phyloP scores from a whole-genome alignment of 768 basidiomycete species.

The Leccinum ochraceum region DNA sequence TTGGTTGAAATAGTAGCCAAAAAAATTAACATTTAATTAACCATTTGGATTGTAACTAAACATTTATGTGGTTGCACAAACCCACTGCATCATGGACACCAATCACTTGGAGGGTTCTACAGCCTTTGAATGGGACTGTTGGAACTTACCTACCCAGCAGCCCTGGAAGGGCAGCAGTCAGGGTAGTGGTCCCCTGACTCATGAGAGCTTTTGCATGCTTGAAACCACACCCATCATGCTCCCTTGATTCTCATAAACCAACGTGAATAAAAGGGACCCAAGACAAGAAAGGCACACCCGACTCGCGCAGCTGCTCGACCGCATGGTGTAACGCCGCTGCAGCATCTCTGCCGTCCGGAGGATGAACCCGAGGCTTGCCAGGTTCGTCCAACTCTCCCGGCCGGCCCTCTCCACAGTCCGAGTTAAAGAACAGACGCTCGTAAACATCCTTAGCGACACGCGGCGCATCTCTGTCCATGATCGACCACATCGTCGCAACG shows the following conservation, averaged over 20 bases:
- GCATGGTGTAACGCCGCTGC: neutral
- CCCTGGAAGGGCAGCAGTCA: no score
- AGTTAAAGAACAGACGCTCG: neutral
- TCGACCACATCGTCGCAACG: slow-evolving; percentile 3
- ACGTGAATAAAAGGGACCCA: neutral
- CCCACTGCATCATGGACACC: no score
- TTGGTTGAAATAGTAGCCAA: no score
- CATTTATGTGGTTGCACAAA: no score
- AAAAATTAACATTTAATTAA: no score
- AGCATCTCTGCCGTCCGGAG: neutral
- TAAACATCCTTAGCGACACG: neutral
- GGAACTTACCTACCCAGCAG: no score
- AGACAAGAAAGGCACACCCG: neutral
- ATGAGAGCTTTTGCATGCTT: no score
- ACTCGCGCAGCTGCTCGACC: slow-evolving; percentile 1
- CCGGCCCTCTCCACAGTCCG: neutral
- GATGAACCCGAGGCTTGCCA: neutral
- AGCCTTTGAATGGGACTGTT: no score
- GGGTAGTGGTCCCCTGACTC: no score
- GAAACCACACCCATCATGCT: no score
- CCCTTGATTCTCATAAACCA: neutral
- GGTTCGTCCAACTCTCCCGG: neutral
- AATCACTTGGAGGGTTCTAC: no score
- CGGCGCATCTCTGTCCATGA: slow-evolving; percentile 3
- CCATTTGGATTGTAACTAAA: no score